phyloP scores from a whole-genome alignment of 140 eudicot species.

The Senecio squalidus region DNA sequence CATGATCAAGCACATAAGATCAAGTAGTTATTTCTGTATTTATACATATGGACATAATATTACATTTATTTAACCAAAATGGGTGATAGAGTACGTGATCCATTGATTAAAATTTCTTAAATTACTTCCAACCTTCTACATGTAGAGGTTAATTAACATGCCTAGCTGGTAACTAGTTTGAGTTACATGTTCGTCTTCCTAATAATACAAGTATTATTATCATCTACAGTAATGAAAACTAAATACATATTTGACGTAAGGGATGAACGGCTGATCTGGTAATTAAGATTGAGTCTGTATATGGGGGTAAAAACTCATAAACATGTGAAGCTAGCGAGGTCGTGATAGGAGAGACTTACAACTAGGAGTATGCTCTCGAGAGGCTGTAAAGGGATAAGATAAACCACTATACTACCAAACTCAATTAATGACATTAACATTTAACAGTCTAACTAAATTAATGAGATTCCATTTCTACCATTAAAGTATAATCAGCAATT shows the following conservation, averaged over 20 bases:
- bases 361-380: conserved; percentile 20
- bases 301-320: background rate
- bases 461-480: no score
- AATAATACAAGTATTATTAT: background rate
- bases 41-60: no score
- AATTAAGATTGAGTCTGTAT: background rate
- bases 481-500: no score
- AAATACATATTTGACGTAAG: background rate
- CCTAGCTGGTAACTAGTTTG: background rate
- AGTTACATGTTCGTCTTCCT: background rate
- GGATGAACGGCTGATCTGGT: background rate
- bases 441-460: background rate
- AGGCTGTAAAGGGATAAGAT: conserved; percentile 16
- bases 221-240: background rate
- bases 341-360: conserved; percentile 11
- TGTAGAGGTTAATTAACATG: background rate
- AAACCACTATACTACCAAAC: conserved; percentile 22
- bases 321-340: no score
- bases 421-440: background rate
- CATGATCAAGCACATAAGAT: no score
- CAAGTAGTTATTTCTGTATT: no score
- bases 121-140: no score
- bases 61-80: no score
- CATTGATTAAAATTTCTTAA: no score
- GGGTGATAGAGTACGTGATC: no score